phyloP scores from a whole-genome alignment of 2,329 filamentous ascomycete genomes.

The Tolypocladium inflatum region DNA sequence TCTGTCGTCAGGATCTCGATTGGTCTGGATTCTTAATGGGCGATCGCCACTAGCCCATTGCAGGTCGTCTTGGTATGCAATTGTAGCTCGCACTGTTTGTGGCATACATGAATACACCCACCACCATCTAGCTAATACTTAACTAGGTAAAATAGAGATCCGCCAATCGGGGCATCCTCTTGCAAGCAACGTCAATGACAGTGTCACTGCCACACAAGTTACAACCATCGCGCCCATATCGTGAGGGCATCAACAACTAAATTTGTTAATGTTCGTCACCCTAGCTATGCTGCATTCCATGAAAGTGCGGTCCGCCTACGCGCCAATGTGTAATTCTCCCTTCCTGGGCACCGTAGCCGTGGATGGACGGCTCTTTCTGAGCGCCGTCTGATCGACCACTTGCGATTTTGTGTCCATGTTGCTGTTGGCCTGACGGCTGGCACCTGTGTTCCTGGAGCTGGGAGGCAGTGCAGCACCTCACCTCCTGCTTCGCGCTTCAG shows the following conservation, averaged over 20 bases:
- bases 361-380: not conserved
- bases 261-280: not conserved
- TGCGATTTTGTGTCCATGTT: not conserved
- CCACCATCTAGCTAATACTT: not conserved
- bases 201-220: not conserved
- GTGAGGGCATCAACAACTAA: not conserved
- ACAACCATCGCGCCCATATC: not conserved
- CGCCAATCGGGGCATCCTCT: not conserved
- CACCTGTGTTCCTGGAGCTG: not conserved
- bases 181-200: not conserved
- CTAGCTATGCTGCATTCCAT: not conserved
- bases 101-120: too few relatives aligned
- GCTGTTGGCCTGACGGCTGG: not conserved
- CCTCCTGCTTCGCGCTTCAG: constrained; percentile 41
- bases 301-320: not conserved
- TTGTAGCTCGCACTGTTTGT: not conserved
- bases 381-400: not conserved
- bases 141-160: not conserved
- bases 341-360: not conserved
- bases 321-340: not conserved
- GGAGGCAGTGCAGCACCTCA: constrained; percentile 2
- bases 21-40: not conserved
- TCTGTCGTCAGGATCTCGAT: too few relatives aligned
- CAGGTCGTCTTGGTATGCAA: not conserved
- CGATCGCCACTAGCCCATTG: not conserved